A percentile compares a stretch with the other conserved stretches of the same genome.
phyloP scores from a whole-genome alignment of 108 stramenopile genomes.

The Halocafeteria seosinensis region DNA sequence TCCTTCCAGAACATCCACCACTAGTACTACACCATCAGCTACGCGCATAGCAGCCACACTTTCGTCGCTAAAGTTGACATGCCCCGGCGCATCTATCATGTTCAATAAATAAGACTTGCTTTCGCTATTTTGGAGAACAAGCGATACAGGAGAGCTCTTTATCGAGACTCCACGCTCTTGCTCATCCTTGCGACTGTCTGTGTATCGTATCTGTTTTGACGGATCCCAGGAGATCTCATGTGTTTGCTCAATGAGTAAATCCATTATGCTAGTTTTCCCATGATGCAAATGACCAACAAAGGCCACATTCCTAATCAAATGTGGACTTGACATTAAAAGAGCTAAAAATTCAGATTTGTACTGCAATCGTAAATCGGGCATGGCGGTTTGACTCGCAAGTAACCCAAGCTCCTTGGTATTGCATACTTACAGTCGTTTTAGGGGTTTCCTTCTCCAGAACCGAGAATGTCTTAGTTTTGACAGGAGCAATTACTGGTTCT shows the following conservation, averaged over 20 bases:
- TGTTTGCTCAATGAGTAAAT: conserved; percentile 52
- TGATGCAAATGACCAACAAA: conserved; percentile 80
- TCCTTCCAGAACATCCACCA: conserved; percentile 88
- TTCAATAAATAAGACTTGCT: conserved; percentile 73
- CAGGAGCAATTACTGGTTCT: conserved; percentile 82
- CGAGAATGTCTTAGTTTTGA: conserved; percentile 50
- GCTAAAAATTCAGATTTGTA: conserved; percentile 28
- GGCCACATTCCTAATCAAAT: conserved; percentile 53
- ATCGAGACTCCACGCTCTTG: conserved; percentile 77
- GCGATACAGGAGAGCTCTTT: conserved; percentile 62
- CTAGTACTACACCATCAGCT: conserved; percentile 66
- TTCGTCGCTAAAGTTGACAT: conserved; percentile 82
- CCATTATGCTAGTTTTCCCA: conserved; percentile 77
- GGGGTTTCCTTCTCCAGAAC: conserved; percentile 26
- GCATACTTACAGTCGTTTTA: too few species aligned
- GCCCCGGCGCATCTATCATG: conserved; percentile 80
- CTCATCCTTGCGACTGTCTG: conserved; percentile 69
- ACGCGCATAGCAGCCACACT: conserved; percentile 59
- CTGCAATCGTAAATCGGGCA: too few species aligned
- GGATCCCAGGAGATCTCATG: conserved; percentile 26
- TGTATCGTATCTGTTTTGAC: conserved; percentile 39
- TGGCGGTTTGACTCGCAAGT: too few species aligned
- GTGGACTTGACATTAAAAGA: conserved; percentile 27
- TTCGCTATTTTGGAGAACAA: conserved; percentile 55
- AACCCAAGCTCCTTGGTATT: too few species aligned